Base-by-base conservation (phyloP, 768 basidiomycete genomes). In the Cubamyces lactineus region DNA sequence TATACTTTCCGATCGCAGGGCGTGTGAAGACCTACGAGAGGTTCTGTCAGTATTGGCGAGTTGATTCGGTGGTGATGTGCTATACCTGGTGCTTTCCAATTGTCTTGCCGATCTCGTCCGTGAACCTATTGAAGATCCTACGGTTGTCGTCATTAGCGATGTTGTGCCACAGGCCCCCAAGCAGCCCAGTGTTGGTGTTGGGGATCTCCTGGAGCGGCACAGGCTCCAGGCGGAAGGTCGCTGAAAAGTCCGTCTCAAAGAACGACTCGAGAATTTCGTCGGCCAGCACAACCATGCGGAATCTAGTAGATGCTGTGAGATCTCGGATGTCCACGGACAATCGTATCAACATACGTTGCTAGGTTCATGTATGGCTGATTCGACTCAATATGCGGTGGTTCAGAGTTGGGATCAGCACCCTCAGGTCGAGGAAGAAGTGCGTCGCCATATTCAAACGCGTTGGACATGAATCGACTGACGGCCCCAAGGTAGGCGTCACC, bases 201-300 rank as follows among this genome's bases (percentile, higher is more conserved):
- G 86, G 80, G 17, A 88, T 76, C 65, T 89, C 92, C 69, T 85
- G 79, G 57, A 91, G 88, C 0, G 86, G 83, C 5, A 90, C 79
- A 16, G 82, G 78, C 58, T 91, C 87, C 38, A 97, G 79, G 64
- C 86, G 83, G 84, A 97, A 98, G 2, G 95, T 95, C 0, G 84
- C 85, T 0, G 92, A 86, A 63, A 99, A 79, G 73, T 98, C 97
- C 0, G 89, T 85, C 70, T 94, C 95, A 69, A 98, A 99, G 82
- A 99, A 99, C 1, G 91, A 89, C 72, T 99, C 97, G 24, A 99
- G 84, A 26, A 98, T 82, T 73, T 98, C 96, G 66, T 98, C 97
- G 1, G 96, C 96, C 9, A 99, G 82, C 5, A 99, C 91, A 42
- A 98, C 96, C 97, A 98, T 99, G 7, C 97, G 88, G 86, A 99